Evolutionary conservation across 1,284 basidiomycete species (phyloP).

Genomic region (Heterobasidion irregulare): DNA sequence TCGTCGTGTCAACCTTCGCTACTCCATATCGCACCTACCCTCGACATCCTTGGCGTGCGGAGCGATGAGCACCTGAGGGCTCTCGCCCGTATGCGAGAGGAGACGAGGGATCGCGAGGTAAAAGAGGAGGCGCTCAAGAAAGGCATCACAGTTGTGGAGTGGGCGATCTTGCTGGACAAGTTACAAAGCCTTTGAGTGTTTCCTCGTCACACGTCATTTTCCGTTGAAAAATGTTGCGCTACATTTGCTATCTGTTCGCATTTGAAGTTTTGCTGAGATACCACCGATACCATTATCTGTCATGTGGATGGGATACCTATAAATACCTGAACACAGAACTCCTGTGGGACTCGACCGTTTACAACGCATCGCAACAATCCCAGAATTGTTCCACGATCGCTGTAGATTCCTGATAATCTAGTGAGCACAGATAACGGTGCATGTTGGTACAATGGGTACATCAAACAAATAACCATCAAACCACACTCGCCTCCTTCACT

Average conservation of each 20-base stretch:
- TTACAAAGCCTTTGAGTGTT: background rate
- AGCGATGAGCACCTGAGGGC: slow-evolving; percentile 53
- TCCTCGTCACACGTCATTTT: background rate
- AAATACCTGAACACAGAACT: too few species aligned
- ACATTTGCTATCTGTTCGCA: background rate
- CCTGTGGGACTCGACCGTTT: too few species aligned
- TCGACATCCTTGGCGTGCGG: slow-evolving; percentile 48
- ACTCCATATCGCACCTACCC: slow-evolving; percentile 45
- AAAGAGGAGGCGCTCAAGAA: slow-evolving; percentile 55
- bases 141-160: slow-evolving; percentile 63
- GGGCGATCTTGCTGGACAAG: slow-evolving; percentile 64
- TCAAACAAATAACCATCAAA: slow-evolving; percentile 1
- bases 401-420: background rate
- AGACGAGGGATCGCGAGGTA: slow-evolving; percentile 56
- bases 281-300: background rate
- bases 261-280: background rate
- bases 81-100: slow-evolving; percentile 47
- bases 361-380: too few species aligned
- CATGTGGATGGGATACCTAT: too few species aligned
- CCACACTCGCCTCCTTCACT: slow-evolving; percentile 43
- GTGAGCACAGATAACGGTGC: background rate
- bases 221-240: background rate
- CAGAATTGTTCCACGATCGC: too few species aligned
- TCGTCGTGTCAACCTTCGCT: slow-evolving; percentile 50
- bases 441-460: background rate